Evolutionary conservation across 371 early-diverging fungal species (phyloP).

Genomic region (Syncephalastrum racemosum): DNA sequence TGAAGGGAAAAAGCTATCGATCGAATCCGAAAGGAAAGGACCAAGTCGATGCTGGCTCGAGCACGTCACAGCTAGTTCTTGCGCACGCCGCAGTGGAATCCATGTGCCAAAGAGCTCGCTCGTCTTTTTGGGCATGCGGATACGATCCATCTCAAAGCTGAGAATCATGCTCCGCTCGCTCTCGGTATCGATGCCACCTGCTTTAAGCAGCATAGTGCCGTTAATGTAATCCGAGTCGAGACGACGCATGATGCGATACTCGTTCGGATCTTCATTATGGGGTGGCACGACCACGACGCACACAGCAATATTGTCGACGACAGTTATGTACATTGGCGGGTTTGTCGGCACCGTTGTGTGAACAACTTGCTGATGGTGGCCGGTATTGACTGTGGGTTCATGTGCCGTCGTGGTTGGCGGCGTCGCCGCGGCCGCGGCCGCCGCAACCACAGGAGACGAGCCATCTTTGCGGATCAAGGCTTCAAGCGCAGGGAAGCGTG

Average conservation of each 20-base stretch:
- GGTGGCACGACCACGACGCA: constrained; percentile 69
- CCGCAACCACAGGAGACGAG: constrained; percentile 3
- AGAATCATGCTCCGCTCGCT: constrained; percentile 85
- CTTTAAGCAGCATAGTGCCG: constrained; percentile 79
- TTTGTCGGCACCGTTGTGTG: constrained; percentile 21
- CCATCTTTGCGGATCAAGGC: constrained; percentile 40
- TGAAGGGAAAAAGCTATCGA: constrained; percentile 71
- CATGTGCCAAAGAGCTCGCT: constrained; percentile 83
- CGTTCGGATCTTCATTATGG: constrained; percentile 36
- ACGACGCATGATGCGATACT: constrained; percentile 70
- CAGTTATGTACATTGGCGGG: constrained; percentile 71
- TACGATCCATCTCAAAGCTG: constrained; percentile 81
- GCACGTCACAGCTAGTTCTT: constrained; percentile 81
- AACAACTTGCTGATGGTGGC: constrained; percentile 18
- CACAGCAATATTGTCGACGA: constrained; percentile 72
- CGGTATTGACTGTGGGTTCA: constrained; percentile 8
- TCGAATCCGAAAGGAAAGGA: constrained; percentile 75
- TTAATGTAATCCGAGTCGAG: constrained; percentile 84
- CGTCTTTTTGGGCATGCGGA: constrained; percentile 72
- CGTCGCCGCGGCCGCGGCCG: constrained; percentile 10
- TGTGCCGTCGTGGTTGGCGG: background rate
- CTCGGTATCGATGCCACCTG: constrained; percentile 86
- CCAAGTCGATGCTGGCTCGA: constrained; percentile 77
- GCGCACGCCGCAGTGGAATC: constrained; percentile 87
- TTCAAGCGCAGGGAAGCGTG: constrained; percentile 43